Percentiles rank a stretch among this genome's conserved stretches.
phyloP scores from a whole-genome alignment of 177 flowering plant species.

The Tripterygium wilfordii region DNA sequence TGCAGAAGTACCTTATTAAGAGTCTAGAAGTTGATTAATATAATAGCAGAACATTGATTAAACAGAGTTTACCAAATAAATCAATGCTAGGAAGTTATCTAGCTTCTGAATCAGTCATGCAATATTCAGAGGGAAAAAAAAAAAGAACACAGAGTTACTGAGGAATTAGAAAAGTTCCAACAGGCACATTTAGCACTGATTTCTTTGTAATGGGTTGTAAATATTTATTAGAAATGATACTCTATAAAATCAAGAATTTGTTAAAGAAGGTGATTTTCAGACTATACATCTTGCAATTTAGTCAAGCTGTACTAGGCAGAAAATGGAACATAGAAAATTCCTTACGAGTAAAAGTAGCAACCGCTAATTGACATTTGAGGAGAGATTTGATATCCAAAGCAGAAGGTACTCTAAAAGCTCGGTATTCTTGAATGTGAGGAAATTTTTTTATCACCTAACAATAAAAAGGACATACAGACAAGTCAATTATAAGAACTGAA shows the following conservation, averaged over 20 bases:
- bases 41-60: not conserved
- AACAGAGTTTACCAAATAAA: not conserved
- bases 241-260: too few relatives aligned
- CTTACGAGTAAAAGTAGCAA: conserved; percentile 62
- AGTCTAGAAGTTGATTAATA: too few relatives aligned
- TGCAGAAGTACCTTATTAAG: not conserved
- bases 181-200: too few relatives aligned
- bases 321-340: too few relatives aligned
- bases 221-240: too few relatives aligned
- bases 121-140: not conserved
- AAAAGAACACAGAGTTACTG: not conserved
- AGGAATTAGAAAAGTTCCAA: too few relatives aligned
- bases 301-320: too few relatives aligned
- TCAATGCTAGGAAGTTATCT: not conserved
- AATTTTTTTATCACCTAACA: conserved; percentile 71
- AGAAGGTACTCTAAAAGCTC: conserved; percentile 43
- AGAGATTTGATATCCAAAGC: conserved; percentile 39
- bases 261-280: too few relatives aligned
- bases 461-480: not conserved
- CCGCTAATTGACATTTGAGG: conserved; percentile 77
- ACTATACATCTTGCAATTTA: too few relatives aligned
- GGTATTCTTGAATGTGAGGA: conserved; percentile 69
- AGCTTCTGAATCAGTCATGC: too few relatives aligned
- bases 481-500: not conserved
- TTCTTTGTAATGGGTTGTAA: too few relatives aligned